Conservation (phyloP, 768 basidiomycete genomes). For the Termitomyces sp. region DNA sequence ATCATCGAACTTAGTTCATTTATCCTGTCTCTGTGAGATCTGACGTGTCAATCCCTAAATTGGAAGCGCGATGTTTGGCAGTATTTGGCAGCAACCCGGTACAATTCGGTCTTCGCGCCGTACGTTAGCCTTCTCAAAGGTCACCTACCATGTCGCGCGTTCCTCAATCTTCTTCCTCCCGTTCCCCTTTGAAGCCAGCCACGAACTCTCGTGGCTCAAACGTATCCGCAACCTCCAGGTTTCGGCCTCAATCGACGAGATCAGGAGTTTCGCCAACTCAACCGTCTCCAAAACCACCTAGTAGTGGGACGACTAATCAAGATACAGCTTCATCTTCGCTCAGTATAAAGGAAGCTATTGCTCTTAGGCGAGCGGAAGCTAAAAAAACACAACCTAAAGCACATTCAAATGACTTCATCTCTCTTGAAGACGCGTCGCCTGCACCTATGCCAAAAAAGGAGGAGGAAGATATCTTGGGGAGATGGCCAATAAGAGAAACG, state of each 20-base stretch:
- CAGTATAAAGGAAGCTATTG: constrained; percentile 77
- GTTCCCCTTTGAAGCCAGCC: constrained; percentile 26
- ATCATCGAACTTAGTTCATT: too few species aligned
- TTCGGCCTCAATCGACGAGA: constrained; percentile 24
- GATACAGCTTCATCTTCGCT: constrained; percentile 23
- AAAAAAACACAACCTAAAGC: constrained; percentile 51
- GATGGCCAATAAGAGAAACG: constrained; percentile 67
- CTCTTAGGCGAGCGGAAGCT: constrained; percentile 73
- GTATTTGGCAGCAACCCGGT: background rate
- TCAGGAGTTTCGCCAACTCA: constrained; percentile 19
- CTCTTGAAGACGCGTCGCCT: constrained; percentile 51
- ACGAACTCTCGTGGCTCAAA: constrained; percentile 26
- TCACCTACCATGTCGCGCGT: constrained; percentile 32
- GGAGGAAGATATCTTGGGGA: constrained; percentile 58
- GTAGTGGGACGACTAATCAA: constrained; percentile 4
- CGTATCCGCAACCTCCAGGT: constrained; percentile 16
- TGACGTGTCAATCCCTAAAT: too few species aligned
- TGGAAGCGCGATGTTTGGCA: background rate
- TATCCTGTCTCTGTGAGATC: too few species aligned
- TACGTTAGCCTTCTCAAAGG: background rate
- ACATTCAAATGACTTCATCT: constrained; percentile 34
- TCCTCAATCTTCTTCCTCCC: constrained; percentile 31
- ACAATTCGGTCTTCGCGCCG: background rate
- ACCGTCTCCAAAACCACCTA: constrained; percentile 16
- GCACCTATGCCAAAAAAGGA: constrained; percentile 29